Evolutionary conservation across 1,139 yeast genomes (phyloP), one percentile per base, ranked within the genome.

Genomic region (Diutina scorzettiae): DNA sequence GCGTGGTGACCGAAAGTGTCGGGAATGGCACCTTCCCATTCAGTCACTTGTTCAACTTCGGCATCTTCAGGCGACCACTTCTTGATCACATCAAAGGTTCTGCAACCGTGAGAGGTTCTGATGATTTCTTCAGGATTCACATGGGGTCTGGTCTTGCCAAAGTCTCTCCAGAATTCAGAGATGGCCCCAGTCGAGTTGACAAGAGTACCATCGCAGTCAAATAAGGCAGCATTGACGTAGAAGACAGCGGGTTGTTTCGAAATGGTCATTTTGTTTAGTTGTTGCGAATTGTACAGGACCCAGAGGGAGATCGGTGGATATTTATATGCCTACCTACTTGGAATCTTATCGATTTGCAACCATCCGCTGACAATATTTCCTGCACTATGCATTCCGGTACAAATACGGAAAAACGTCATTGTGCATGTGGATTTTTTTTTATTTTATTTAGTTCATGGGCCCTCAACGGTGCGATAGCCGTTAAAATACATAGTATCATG

Each of bases 161-260:
- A 76, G 49, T 77, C 77, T 57, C 73, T 72, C 93, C 93, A 83
- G 66, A 83, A 78, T 55, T 76, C 81, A 57, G 84, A 85, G 50
- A 84, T 81, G 46, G 93, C 86, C 46, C 78, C 80, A 47, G 89
- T 83, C 33, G 94, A 81, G 57, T 81, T 77, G 57, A 84, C 84
- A 55, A 84, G 69, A 34, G 95, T 84, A 44, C 95, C 95, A 57
- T 84, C 95, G 45, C 87, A 77, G 59, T 84, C 95, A 59, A 84
- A 83, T 50, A 82, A 72, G 50, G 69, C 73, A 50, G 73, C 73
- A 55, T 68, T 58, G 49, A 66, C 66, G 59, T 64, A 60, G 48
- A 69, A 69, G 49, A 61, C 56, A 52, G 72, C 73, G 44, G 73
- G 72, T 61, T 65, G 66, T 56, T 65, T 64, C 44, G 51, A 34